Conservation (phyloP, 768 basidiomycete species). For the Lactarius sp. region DNA sequence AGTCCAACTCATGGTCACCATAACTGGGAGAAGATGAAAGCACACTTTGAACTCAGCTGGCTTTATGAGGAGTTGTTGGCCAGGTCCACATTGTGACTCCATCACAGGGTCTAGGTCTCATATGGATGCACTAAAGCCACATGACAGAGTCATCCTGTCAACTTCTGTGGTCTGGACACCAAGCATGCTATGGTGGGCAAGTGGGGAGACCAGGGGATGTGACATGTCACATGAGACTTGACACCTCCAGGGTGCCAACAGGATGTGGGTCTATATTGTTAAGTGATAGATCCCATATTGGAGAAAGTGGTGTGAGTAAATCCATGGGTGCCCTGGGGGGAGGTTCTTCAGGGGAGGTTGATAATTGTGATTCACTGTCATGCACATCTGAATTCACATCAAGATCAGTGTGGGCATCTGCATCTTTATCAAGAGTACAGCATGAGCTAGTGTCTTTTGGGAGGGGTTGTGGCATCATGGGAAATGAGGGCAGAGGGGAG, state of each 20-base stretch:
- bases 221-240: slow-evolving; percentile 16
- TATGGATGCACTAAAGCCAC: background rate
- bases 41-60: too few relatives aligned
- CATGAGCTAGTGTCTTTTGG: slow-evolving; percentile 8
- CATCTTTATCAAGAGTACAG: background rate
- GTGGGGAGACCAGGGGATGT: slow-evolving; percentile 15
- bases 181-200: background rate
- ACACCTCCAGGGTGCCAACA: slow-evolving; percentile 15
- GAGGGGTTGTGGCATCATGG: slow-evolving; percentile 22
- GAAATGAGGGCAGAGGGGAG: slow-evolving; percentile 25
- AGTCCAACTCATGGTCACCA: too few relatives aligned
- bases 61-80: too few relatives aligned
- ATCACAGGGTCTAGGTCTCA: slow-evolving; percentile 2
- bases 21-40: too few relatives aligned
- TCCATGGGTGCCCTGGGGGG: background rate
- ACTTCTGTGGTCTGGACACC: slow-evolving; percentile 11
- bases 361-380: slow-evolving; percentile 6
- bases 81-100: too few relatives aligned
- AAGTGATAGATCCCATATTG: slow-evolving; percentile 15
- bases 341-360: slow-evolving; percentile 14
- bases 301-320: slow-evolving; percentile 19
- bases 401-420: slow-evolving; percentile 3
- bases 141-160: slow-evolving; percentile 9
- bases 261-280: slow-evolving; percentile 9
- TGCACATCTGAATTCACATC: background rate